Conservation (phyloP, 225 moss, liverwort and hornwort genomes). For the Physcomitrellopsis africana region DNA sequence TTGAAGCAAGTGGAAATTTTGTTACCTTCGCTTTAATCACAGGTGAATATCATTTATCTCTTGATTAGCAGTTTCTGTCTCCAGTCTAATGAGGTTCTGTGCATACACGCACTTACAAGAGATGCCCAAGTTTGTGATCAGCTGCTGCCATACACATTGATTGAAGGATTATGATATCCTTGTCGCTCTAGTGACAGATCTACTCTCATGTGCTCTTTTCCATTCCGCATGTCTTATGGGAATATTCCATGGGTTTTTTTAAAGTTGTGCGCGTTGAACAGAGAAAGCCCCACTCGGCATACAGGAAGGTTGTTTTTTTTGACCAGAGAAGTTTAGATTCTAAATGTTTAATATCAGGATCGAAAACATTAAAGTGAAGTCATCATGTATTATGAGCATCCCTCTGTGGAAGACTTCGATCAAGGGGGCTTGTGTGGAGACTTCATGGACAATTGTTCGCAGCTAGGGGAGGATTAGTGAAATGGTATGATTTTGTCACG, state of each 20-base stretch:
- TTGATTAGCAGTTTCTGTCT: conserved; percentile 28
- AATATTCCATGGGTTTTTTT: conserved; percentile 1
- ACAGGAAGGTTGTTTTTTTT: neutral
- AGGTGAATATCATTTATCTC: neutral
- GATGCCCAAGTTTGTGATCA: conserved; percentile 31
- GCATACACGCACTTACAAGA: conserved; percentile 48
- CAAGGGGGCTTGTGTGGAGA: too few species aligned
- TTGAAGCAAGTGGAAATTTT: conserved; percentile 44
- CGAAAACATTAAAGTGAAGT: too few species aligned
- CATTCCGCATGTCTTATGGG: conserved; percentile 10
- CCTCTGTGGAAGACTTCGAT: too few species aligned
- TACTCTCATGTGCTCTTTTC: conserved; percentile 18
- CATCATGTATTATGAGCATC: too few species aligned
- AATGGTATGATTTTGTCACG: too few species aligned
- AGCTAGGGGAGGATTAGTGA: too few species aligned
- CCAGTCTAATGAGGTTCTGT: conserved; percentile 32
- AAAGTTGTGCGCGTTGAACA: conserved; percentile 11
- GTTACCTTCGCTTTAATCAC: neutral
- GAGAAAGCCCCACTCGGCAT: neutral
- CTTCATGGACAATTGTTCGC: too few species aligned
- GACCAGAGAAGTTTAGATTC: too few species aligned
- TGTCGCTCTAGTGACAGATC: conserved; percentile 18
- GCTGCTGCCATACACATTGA: conserved; percentile 14
- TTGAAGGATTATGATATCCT: neutral
- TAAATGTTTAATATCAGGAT: too few species aligned